Evolutionary conservation across 2,329 filamentous ascomycete species (phyloP), one percentile per base, ranked within the genome.

Genomic region (Colletotrichum falcatum): DNA sequence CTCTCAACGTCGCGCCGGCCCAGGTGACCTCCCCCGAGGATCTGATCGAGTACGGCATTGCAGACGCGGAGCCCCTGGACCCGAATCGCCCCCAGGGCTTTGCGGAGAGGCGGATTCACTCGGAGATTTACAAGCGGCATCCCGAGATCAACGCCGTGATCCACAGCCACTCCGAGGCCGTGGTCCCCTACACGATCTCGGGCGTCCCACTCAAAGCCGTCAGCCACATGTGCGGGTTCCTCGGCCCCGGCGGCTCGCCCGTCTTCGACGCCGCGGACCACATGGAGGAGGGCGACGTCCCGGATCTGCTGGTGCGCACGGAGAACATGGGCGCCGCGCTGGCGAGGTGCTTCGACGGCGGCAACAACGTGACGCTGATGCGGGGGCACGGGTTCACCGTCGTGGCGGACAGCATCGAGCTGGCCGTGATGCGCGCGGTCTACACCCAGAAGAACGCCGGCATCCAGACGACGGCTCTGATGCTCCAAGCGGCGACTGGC

Each of bases 1-100:
- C 84, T 18, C 79, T 79, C 35, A 81, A 82, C 66, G 75, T 83
- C 33, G 82, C 86, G 5, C 85, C 86, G 2, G 86, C 82, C 2
- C 78, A 84, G 1, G 81, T 88, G 3, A 81, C 81, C 12, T 82
- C 78, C 0, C 70, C 74, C 4, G 71, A 75, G 28, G 84, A 88
- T 73, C 76, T 88, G 4, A 81, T 87, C 39, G 79, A 83, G 54
- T 87, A 87, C 73, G 71, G 78, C 37, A 77, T 87, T 26, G 68
- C 74, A 0, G 82, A 84, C 68, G 82, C 79, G 14, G 75, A 77
- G 18, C 81, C 85, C 0, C 80, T 86, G 2, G 77, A 84, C 48
- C 73, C 79, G 0, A 74, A 76, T 44, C 77, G 81, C 0, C 77
- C 79, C 0, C 79, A 80, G 56, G 83, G 83, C 28, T 86, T 80